Evolutionary conservation across 495 filamentous ascomycete genomes (phyloP), one percentile per base, ranked within the genome.

Genomic region (Cudoniella acicularis): DNA sequence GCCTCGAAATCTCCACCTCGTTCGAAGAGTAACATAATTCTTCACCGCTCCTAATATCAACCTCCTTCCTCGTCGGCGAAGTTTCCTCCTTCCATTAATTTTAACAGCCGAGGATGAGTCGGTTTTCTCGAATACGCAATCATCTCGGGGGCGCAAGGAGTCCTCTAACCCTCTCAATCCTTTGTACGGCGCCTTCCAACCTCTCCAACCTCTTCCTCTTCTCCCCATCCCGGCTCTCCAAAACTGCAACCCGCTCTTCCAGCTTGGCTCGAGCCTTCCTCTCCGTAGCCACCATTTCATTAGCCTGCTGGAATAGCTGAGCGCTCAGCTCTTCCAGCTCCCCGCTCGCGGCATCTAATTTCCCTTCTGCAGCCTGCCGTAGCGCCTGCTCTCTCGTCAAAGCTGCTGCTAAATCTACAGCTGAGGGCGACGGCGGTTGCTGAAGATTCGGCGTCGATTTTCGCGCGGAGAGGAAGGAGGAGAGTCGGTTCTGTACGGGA

Each of bases 211-310:
- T 70, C 52, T 77, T 79, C 60, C 82, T 76, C 78, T 90, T 91
- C 66, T 91, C 88, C 22, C 70, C 73, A 62, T 92, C 90, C 41
- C 89, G 67, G 26, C 79, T 72, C 72, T 92, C 88, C 36, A 93
- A 71, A 62, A 87, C 77, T 24, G 72, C 79, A 0, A 93, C 82
- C 26, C 89, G 70, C 69, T 90, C 87, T 70, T 96, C 91, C 26
- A 98, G 76, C 70, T 80, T 82, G 6, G 88, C 89, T 42, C 90
- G 75, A 30, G 88, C 90, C 68, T 87, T 84, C 47, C 94, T 79
- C 77, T 98, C 94, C 65, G 83, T 75, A 16, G 93, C 91, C 22
- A 98, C 94, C 93, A 98, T 98, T 77, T 96, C 90, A 66, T 98
- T 98, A 17, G 94, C 94, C 72, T 96, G 87, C 69, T 90, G 85